phyloP scores from a whole-genome alignment of 495 filamentous ascomycete species.

The Trypethelium eluteriae region DNA sequence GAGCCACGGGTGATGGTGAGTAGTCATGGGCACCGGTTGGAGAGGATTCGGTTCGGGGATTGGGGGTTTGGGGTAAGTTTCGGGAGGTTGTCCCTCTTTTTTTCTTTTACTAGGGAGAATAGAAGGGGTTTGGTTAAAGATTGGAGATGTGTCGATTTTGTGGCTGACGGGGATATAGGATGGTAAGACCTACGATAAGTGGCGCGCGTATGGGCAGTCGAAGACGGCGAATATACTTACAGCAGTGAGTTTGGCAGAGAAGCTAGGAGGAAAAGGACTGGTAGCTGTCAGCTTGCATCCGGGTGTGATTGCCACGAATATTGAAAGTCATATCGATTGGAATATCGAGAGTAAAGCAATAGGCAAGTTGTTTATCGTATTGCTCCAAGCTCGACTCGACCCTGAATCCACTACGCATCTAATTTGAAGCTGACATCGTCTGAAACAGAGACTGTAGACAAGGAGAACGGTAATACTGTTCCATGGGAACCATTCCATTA shows the following conservation, averaged over 20 bases:
- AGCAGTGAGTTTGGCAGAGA: constrained; percentile 23
- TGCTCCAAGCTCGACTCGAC: constrained; percentile 29
- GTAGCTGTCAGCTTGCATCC: constrained; percentile 35
- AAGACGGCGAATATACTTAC: constrained; percentile 35
- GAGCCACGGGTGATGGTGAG: constrained; percentile 39
- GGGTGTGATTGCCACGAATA: neutral
- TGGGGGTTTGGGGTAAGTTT: constrained; percentile 32
- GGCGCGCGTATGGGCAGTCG: constrained; percentile 29
- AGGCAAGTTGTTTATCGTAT: constrained; percentile 15
- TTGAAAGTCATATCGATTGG: neutral
- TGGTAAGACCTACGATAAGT: constrained; percentile 10
- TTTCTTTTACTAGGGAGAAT: no score
- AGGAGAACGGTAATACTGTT: constrained; percentile 18
- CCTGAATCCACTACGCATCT: constrained; percentile 18
- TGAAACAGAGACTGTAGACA: constrained; percentile 12
- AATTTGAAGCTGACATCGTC: neutral
- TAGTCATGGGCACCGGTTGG: constrained; percentile 29
- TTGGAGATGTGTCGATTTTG: no score
- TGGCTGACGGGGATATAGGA: constrained; percentile 13
- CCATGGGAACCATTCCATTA: constrained; percentile 18
- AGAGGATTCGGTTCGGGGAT: constrained; percentile 39
- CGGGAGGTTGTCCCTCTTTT: no score
- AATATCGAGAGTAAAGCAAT: neutral
- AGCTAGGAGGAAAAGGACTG: constrained; percentile 30
- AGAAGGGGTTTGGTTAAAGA: no score